These are phyloP conservation scores for Arabidopsis lyrata DNA, from an alignment of 441 rosid species.

Conservation along the genomic window DNA sequence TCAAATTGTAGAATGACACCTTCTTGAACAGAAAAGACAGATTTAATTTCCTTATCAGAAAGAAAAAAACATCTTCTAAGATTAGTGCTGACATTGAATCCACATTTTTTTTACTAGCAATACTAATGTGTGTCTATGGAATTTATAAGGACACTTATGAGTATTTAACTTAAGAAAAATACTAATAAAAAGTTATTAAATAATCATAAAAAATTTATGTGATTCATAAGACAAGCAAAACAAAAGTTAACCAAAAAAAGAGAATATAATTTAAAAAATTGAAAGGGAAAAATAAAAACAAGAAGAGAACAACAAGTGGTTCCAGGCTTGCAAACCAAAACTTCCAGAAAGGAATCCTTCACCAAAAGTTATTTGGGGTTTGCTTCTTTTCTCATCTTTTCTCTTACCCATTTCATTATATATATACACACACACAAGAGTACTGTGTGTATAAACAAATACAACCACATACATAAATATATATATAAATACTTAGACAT, in stretches of 20 bases:
- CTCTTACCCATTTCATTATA: conserved; percentile 37
- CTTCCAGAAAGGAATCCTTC: conserved; percentile 70
- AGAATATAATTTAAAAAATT: conserved; percentile 17
- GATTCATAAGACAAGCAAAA: conserved; percentile 39
- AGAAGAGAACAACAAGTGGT: conserved; percentile 54
- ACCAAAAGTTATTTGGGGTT: conserved; percentile 67
- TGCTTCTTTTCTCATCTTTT: conserved; percentile 60
- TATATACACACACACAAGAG: conserved; percentile 40
- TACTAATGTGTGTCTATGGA: not conserved
- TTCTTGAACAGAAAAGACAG: conserved; percentile 21
- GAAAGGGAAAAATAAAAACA: conserved; percentile 22
- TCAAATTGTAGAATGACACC: not conserved
- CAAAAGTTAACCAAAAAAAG: conserved; percentile 31
- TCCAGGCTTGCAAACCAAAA: conserved; percentile 92
- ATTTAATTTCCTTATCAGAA: not conserved
- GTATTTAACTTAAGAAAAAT: too few relatives aligned
- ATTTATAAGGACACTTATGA: not conserved
- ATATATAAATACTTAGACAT: conserved; percentile 28
- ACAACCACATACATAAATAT: conserved; percentile 38
- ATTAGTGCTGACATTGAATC: not conserved
- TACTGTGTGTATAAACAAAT: conserved; percentile 39
- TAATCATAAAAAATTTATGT: not conserved
- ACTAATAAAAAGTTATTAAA: not conserved
- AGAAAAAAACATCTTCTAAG: not conserved
- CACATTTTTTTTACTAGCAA: not conserved